Base-by-base conservation (phyloP, 768 basidiomycete species). In the Leucosporidium creatinivorum region DNA sequence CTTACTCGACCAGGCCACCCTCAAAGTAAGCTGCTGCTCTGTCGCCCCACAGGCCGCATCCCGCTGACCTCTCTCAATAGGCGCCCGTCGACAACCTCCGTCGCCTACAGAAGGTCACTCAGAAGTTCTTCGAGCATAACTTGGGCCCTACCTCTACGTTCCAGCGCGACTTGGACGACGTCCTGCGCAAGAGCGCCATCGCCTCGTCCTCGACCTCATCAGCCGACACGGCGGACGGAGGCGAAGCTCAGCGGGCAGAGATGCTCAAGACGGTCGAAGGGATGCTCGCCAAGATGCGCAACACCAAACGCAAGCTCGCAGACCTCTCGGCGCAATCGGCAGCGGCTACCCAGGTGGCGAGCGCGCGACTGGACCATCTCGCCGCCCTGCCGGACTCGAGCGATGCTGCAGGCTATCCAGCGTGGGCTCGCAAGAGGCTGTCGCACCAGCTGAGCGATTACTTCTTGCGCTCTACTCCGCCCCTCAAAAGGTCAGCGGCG, bases 361-460 rank as follows among this genome's bases (percentile, higher is more conserved):
- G 86, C 26, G 85, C 88, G 76, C 85, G 91, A 17, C 77, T 90
- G 3, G 87, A 91, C 75, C 80, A 80, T 31, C 75, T 88, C 65
- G 81, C 83, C 62, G 80, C 77, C 65, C 76, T 83, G 7, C 76
- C 87, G 57, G 81, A 83, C 61, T 81, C 78, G 62, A 76, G 83
- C 13, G 83, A 78, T 59, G 81, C 82, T 60, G 81, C 84, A 5
- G 85, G 86, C 59, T 89, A 86, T 78, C 81, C 82, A 26, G 82
- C 85, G 39, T 94, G 90, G 90, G 85, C 87, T 12, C 86, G 89
- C 74, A 85, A 82, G 54, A 81, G 91, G 59, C 80, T 97, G 18
- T 88, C 92, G 75, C 81, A 93, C 69, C 94, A 91, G 87, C 81
- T 97, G 44, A 88, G 94, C 3, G 96, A 99, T 76, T 94, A 94